Percentiles rank a stretch among this genome's conserved stretches.
Conservation (phyloP, 495 filamentous ascomycete genomes). For the Cairneyella variabilis region DNA sequence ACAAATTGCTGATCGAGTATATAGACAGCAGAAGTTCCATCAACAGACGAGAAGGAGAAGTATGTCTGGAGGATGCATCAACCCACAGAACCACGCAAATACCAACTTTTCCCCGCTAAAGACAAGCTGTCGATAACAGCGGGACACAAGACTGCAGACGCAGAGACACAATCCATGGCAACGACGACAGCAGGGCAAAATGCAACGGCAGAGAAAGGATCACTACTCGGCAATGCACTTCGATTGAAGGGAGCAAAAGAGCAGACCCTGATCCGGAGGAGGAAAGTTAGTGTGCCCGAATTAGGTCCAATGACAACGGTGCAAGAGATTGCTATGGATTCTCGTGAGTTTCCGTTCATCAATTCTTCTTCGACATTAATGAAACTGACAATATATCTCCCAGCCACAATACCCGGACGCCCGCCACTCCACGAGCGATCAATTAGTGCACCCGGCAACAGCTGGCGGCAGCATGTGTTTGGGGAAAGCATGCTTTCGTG, state of each 20-base stretch:
- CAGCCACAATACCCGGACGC: constrained; percentile 71
- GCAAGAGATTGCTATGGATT: constrained; percentile 65
- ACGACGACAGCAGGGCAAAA: constrained; percentile 44
- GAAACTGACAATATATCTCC: constrained; percentile 22
- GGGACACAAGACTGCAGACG: constrained; percentile 43
- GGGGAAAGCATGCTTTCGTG: constrained; percentile 33
- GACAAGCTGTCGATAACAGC: constrained; percentile 27
- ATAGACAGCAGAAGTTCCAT: constrained; percentile 31
- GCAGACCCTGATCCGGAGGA: constrained; percentile 46
- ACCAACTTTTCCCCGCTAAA: constrained; percentile 49
- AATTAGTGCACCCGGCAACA: constrained; percentile 56
- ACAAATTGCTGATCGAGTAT: not conserved
- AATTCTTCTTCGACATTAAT: not conserved
- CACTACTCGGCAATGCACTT: constrained; percentile 34
- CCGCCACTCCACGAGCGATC: constrained; percentile 65
- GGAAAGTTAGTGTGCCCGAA: constrained; percentile 62
- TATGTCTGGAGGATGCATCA: constrained; percentile 51
- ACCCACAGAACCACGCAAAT: constrained; percentile 39
- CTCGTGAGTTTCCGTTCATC: constrained; percentile 54
- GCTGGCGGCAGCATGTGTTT: constrained; percentile 43
- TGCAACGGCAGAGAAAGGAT: constrained; percentile 34
- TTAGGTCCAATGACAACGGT: constrained; percentile 65
- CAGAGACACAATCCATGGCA: constrained; percentile 42
- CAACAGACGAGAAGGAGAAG: constrained; percentile 36
- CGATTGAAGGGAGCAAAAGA: constrained; percentile 45